Base-by-base conservation (phyloP, 1,139 yeast species). In the Meyerozyma athensensis region DNA sequence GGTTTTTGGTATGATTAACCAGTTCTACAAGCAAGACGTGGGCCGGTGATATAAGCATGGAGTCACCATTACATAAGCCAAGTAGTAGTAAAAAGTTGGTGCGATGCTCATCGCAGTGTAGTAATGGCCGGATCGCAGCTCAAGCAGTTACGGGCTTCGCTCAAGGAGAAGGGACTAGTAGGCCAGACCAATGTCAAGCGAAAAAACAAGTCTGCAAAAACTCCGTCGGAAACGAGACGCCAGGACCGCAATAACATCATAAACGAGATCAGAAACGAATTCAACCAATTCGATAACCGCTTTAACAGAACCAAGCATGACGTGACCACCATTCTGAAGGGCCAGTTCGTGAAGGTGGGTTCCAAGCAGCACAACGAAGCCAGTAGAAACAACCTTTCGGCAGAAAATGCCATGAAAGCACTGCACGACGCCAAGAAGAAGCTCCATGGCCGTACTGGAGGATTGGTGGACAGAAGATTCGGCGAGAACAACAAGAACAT, bases 121-220 rank as follows among this genome's bases (percentile, higher is more conserved):
- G 31, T 17, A 22, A 86, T 86, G 96, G 96, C 89, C 19, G 95
- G 95, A 14, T 86, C 96, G 14, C 97, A 89, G 65, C 69, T 89
- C 46, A 89, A 87, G 58, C 80, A 79, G 65, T 72, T 89, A 40
- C 86, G 83, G 52, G 90, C 80, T 37, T 80, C 89, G 4, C 67
- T 89, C 41, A 82, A 82, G 56, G 74, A 79, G 39, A 78, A 82
- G 42, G 96, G 96, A 1, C 70, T 89, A 33, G 82, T 86, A 16
- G 96, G 96, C 0, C 94, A 83, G 54, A 77, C 90, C 20, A 83
- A 84, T 48, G 60, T 68, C 32, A 81, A 74, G 50, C 70, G 68
- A 50, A 74, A 72, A 50, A 67, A 70, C 43, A 69, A 77, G 51
- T 77, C 72, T 48, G 60, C 75, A 16, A 73, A 71, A 52, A 67